These are phyloP conservation scores for Eucalyptus pumila DNA, from an alignment of 345 rosid genomes.

Conservation along the genomic window DNA sequence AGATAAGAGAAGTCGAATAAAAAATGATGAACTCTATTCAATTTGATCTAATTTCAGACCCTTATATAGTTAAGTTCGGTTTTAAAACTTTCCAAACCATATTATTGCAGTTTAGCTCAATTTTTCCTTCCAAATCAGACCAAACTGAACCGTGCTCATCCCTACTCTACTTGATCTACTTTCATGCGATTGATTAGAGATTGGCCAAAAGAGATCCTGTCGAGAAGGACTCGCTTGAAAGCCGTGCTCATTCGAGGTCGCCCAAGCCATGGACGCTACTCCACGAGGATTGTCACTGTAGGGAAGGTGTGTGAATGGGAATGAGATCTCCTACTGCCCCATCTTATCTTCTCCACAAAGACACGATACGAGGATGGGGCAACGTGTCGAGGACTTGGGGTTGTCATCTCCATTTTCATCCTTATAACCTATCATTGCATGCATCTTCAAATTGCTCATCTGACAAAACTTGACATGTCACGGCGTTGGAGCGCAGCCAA, in stretches of 20 bases:
- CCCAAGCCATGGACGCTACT: neutral
- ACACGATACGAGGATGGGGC: neutral
- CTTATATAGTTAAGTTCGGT: neutral
- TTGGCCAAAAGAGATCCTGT: neutral
- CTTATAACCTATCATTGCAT: neutral
- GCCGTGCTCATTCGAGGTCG: neutral
- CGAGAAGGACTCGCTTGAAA: neutral
- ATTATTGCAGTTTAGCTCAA: neutral
- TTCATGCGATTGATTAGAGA: neutral
- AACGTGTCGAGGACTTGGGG: neutral
- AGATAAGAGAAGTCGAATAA: neutral
- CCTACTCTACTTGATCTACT: neutral
- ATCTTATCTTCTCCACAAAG: neutral
- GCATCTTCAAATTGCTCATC: neutral
- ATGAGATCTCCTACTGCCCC: neutral
- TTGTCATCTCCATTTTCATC: neutral
- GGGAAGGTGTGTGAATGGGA: neutral
- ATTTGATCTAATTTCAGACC: neutral
- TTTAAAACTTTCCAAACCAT: neutral
- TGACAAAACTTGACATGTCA: neutral
- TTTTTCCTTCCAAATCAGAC: neutral
- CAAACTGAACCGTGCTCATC: neutral
- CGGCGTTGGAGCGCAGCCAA: neutral
- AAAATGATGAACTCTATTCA: neutral
- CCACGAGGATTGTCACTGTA: neutral